These are phyloP conservation scores for Paramyrothecium roridum DNA, from an alignment of 2,329 filamentous ascomycete genomes.

Conservation along the genomic window DNA sequence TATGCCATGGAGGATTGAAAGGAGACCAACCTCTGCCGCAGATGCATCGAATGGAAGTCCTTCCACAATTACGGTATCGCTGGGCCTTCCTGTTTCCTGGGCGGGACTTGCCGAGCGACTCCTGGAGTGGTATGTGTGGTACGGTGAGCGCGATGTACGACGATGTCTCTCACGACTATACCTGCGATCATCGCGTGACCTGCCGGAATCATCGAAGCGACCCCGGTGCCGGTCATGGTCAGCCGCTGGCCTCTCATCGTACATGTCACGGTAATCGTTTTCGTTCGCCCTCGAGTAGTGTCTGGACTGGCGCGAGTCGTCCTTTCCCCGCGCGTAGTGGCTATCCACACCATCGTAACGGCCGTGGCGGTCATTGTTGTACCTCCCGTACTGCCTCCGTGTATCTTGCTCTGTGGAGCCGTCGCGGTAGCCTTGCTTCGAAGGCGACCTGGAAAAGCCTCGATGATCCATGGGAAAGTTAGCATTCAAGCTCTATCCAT, in stretches of 20 bases:
- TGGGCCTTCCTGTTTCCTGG: slow-evolving; percentile 38
- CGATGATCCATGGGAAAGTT: slow-evolving; percentile 42
- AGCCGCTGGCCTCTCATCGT: slow-evolving; percentile 30
- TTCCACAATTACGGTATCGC: slow-evolving; percentile 53
- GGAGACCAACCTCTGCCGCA: slow-evolving; percentile 46
- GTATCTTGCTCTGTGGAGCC: slow-evolving; percentile 24
- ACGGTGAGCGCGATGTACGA: slow-evolving; percentile 20
- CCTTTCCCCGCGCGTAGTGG: slow-evolving; percentile 16
- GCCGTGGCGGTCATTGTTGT: slow-evolving; percentile 18
- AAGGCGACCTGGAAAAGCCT: slow-evolving; percentile 41
- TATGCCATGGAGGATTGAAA: slow-evolving; percentile 7
- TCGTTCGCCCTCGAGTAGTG: slow-evolving; percentile 20
- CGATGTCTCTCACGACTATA: slow-evolving; percentile 6
- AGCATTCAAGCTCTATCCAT: slow-evolving; percentile 34
- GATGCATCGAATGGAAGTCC: slow-evolving; percentile 47
- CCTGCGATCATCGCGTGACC: slow-evolving; percentile 11
- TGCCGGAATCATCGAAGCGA: slow-evolving; percentile 14
- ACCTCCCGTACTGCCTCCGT: slow-evolving; percentile 13
- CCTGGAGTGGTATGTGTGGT: slow-evolving; percentile 19
- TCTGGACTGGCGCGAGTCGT: slow-evolving; percentile 18
- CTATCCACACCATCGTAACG: slow-evolving; percentile 18
- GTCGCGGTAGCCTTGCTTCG: slow-evolving; percentile 33
- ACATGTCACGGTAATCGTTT: slow-evolving; percentile 33
- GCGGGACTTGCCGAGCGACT: slow-evolving; percentile 31
- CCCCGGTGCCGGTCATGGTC: slow-evolving; percentile 10